These are phyloP conservation scores for Grigorovia humatica DNA, from an alignment of 805 yeast genomes.

Conservation along the genomic window DNA sequence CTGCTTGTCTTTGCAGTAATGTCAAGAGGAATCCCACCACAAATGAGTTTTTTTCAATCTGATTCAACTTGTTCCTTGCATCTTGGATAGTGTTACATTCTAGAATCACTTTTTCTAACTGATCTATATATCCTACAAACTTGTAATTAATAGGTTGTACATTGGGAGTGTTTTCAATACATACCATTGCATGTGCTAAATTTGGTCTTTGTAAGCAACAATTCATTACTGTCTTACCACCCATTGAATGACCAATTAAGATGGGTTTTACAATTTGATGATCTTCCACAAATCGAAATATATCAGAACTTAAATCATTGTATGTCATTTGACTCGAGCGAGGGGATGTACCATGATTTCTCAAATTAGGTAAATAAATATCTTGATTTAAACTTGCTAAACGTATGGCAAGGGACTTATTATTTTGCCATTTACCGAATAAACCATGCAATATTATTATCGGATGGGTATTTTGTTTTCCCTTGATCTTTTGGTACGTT, in stretches of 20 bases:
- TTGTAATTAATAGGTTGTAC: slow-evolving; percentile 39
- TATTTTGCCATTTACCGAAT: slow-evolving; percentile 77
- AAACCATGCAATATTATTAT: slow-evolving; percentile 78
- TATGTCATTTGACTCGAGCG: slow-evolving; percentile 64
- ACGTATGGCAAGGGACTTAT: slow-evolving; percentile 63
- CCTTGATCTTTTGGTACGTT: neutral
- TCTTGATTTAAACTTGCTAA: slow-evolving; percentile 44
- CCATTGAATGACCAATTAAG: slow-evolving; percentile 80
- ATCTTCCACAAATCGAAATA: slow-evolving; percentile 55
- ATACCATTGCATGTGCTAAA: slow-evolving; percentile 48
- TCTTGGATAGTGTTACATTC: slow-evolving; percentile 44
- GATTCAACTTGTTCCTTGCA: slow-evolving; percentile 52
- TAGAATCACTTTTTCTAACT: slow-evolving; percentile 48
- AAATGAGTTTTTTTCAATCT: slow-evolving; percentile 48
- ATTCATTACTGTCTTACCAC: slow-evolving; percentile 92
- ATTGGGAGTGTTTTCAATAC: slow-evolving; percentile 89
- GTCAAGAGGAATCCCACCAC: slow-evolving; percentile 66
- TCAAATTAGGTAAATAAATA: slow-evolving; percentile 61
- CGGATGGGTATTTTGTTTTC: slow-evolving; percentile 34
- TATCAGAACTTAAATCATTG: slow-evolving; percentile 74
- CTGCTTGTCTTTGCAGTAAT: slow-evolving; percentile 27
- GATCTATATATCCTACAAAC: slow-evolving; percentile 59
- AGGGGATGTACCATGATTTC: slow-evolving; percentile 93
- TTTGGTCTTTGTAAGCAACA: slow-evolving; percentile 59
- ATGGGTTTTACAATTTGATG: slow-evolving; percentile 38